Evolutionary conservation across 2,329 filamentous ascomycete genomes (phyloP).

Genomic region (Penicillium sp.): DNA sequence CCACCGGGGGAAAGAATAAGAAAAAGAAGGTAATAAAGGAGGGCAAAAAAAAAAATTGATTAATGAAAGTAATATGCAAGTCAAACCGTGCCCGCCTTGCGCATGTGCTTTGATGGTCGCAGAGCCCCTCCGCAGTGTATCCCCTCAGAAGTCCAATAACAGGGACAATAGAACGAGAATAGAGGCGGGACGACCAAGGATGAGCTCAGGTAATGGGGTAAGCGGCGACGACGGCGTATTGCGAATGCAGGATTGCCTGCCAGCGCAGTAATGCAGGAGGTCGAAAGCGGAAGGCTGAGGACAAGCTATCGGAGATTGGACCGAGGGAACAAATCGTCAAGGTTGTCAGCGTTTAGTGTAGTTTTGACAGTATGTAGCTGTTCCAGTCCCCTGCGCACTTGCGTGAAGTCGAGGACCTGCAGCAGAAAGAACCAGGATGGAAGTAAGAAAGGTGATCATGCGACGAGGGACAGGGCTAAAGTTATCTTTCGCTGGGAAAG

Average conservation of each 20-base stretch:
- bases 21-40: constrained; percentile 12
- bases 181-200: constrained; percentile 17
- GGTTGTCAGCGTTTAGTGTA: constrained; percentile 33
- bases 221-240: constrained; percentile 33
- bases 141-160: constrained; percentile 16
- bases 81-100: constrained; percentile 32
- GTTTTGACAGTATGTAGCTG: constrained; percentile 30
- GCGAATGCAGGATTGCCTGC: constrained; percentile 40
- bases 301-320: constrained; percentile 37
- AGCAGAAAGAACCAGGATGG: constrained; percentile 31
- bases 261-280: constrained; percentile 43
- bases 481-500: constrained; percentile 20
- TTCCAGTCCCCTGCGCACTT: constrained; percentile 40
- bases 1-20: constrained; percentile 17
- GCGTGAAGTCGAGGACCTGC: constrained; percentile 38
- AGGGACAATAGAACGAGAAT: constrained; percentile 15
- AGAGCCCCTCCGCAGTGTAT: constrained; percentile 29
- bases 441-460: constrained; percentile 35
- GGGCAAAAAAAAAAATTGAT: constrained; percentile 12
- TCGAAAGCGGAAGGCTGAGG: constrained; percentile 39
- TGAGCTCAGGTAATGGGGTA: constrained; percentile 21
- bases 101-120: constrained; percentile 34
- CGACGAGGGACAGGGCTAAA: constrained; percentile 25
- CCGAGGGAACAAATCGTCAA: constrained; percentile 31
- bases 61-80: constrained; percentile 30